Evolutionary conservation across 2,329 filamentous ascomycete species (phyloP), one percentile per base, ranked within the genome.

Genomic region (Fusarium longipes): DNA sequence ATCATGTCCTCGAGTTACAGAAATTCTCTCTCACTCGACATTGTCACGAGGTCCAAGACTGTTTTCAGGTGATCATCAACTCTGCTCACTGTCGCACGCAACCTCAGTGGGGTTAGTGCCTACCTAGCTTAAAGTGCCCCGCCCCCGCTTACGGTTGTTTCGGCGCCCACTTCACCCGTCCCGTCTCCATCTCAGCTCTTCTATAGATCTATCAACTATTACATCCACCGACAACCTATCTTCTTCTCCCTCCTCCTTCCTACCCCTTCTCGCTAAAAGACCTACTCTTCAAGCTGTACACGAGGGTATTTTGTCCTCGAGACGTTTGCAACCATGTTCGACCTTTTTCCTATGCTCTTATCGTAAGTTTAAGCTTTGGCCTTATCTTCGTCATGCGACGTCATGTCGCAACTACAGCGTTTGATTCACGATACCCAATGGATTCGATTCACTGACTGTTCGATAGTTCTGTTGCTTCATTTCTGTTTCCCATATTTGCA

Each of bases 401-500:
- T 68, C 67, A 70, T 65, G 25, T 55, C 49, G 45, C 38, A 25
- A 57, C 25, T 38, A 36, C 15, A 33, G 17, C 50, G n/a, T 38
- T 29, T 35, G 25, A 56, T 40, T 43, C 45, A 12, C 39, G 43
- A 55, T 32, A 3, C 25, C n/a, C 39, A 53, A 55, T 60, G 44
- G 39, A 54, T 62, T 27, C 32, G 47, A 43, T 56, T 45, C 27
- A 47, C 57, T 67, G 47, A 72, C 64, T 48, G 15, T n/a, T 9
- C 17, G 9, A 51, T 77, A 97, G 93, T 77, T 95, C 93, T 67
- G 80, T 95, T 77, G 89, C 92, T 60, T 96, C 94, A 57, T 93
- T 97, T 76, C 89, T 97, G 76, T 96, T 98, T 77, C 96, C 96
- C 50, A 89, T 97, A 67, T 98, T 97, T 82, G 94, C 95, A 70